Base-by-base conservation (phyloP, 1,284 basidiomycete genomes). In the Mycena citricolor region DNA sequence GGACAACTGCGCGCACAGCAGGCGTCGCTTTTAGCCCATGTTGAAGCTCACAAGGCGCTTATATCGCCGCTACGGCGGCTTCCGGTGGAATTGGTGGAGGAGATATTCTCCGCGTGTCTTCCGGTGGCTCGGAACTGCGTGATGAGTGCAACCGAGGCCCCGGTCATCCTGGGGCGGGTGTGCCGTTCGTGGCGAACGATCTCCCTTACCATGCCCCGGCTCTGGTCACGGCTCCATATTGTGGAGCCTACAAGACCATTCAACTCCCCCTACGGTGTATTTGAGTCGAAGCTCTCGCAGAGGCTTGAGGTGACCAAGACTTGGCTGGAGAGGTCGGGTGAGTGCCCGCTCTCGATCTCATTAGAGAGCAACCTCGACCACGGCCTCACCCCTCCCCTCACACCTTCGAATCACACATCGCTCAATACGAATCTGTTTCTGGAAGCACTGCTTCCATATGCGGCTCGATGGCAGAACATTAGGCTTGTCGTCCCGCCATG, bases 61-160 rank as follows among this genome's bases (percentile, higher is more conserved):
- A 26, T 43, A 12, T 42, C 40, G 21, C 46, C 46, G 21, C 5
- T 42, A 5, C 34, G 45, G 10, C 43, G 40, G 7, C 21, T 56
- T 0, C 45, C 54, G 4, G 26, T 32, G 20, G 51, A 57, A 21
- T 28, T 55, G 8, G 17, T 57, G 10, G 22, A 31, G 14, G 49
- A 42, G 19, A 55, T 57, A 8, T 57, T 57, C 35, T 3, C 48
- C 4, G 41, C 44, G 8, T 57, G 55, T 33, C 48, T 57, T 8
- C 53, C 55, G 1, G 36, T 36, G 0, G 21, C 38, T 13, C 43
- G 51, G 8, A 54, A 54, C 33, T 47, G 50, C 10, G 29, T 44
- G 21, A 57, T 57, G 54, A 34, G 43, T 32, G 40, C 43, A 4
- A 14, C 23, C 8, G 51, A 54, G 26, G 32, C 53, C 1, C 54